Evolutionary conservation across 1,284 basidiomycete genomes (phyloP), one percentile per base, ranked within the genome.

Genomic region (Sanguinoderma infundibulare): DNA sequence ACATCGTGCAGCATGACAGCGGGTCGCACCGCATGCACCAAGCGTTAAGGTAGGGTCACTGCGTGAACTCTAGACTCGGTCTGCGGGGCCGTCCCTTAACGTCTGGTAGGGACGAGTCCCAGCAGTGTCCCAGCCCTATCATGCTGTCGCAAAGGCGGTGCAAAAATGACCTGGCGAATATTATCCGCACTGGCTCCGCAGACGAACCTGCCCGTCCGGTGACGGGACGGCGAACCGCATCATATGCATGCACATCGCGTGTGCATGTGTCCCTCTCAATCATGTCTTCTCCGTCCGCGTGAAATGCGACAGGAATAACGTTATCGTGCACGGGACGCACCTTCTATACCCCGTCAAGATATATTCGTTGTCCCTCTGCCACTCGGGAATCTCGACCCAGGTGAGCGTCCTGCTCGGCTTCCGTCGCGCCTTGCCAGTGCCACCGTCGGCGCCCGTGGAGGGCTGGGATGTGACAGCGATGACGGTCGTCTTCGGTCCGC

Each of bases 341-440:
- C 86, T 81, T 72, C 92, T 79, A 73, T 95, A 95, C 2, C 93
- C 93, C 26, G 75, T 78, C 62, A 85, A 57, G 65, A 95, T 91
- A 71, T 84, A 90, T 66, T 91, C 88, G 68, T 94, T 94, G 74
- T 94, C 90, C 66, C 76, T 82, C 72, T 86, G 86, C 89, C 88
- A 92, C 39, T 82, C 81, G 51, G 86, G 83, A 53, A 90, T 78
- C 59, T 89, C 85, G n/a, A 75, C 62, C 85, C 86, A 91, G n/a
- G 76, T 78, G 55, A 89, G 68, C 17, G 85, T 88, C 65, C 65
- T 55, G 44, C 61, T 60, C 40, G 36, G 40, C 30, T 49, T 53
- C 52, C 39, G n/a, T 38, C 26, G 38, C 7, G 39, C 39, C 24
- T 46, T 46, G 42, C 42, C 42, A 46, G 24, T 26, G 42, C 28